Base-by-base conservation (phyloP, 108 stramenopile genomes). In the Pelagomonas calceolata region DNA sequence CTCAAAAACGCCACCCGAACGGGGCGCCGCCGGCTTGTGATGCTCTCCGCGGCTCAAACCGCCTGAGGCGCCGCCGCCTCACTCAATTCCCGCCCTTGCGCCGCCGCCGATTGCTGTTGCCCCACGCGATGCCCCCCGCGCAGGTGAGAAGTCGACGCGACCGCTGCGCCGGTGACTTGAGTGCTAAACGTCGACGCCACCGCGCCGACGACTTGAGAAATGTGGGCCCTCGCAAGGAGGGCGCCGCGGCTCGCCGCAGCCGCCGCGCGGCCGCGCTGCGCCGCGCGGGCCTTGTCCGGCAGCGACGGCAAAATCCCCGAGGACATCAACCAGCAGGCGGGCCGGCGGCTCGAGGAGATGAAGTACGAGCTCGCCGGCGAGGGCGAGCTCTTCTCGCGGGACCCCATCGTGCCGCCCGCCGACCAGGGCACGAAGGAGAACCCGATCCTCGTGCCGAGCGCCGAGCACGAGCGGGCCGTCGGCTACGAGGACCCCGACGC, bases 341-440 rank as follows among this genome's bases (percentile, higher is more conserved):
- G 65, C 32, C 31, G 31, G 32, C 31, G 65, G 14, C 3, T 33
- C 7, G 14, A 0, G 15, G 65, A 65, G 65, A 12, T 65, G 32
- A 33, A 32, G 4, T 12, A 32, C 32, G 63, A 64, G 30, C 63
- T 29, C 63, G 65, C n/a, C 26, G 64, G 30, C 29, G 64, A 60
- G 51, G 51, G 51, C 51, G 14, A 65, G 10, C 10, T 65, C 32
- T 80, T 80, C 70, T 78, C 75, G 69, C 73, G 79, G 15, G 79
- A 80, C 63, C 79, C 79, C 32, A 80, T 80, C 63, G 36, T 71
- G 46, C 79, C 79, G 7, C 39, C 72, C 31, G 75, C 68, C 46
- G 76, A 76, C 26, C 37, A 74, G n/a, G 79, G 79, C 30, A 80
- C 79, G 31, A 78, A 78, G 68, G 77, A 78, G 37, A 80, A 78